Base-by-base conservation (phyloP, 1,284 basidiomycete species). In the Thecaphora thlaspeos region DNA sequence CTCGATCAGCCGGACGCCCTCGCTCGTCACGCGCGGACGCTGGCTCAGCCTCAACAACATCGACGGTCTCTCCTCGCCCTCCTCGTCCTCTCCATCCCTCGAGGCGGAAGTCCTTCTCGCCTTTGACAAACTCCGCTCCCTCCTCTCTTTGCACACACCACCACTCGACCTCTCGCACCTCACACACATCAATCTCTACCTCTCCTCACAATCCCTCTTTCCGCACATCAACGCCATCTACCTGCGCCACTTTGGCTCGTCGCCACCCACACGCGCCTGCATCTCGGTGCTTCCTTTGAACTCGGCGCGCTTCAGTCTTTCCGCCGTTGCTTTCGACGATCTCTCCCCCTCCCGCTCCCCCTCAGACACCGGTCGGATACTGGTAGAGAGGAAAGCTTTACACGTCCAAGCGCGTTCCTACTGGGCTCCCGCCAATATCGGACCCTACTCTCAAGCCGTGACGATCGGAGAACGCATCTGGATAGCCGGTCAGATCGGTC, bases 371-470 rank as follows among this genome's bases (percentile, higher is more conserved):
- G n/a, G n/a, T n/a, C n/a, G n/a, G n/a, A n/a, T n/a, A n/a, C 38
- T 45, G 2, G 30, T 53, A 2, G 40, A 46, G 45, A 34, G 67
- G 3, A 84, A 84, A 48, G 82, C 88, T 0, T 81, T 98, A 32
- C 95, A 99, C 75, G 93, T 98, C 0, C 95, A 98, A 79, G 85
- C 91, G 15, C 78, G 94, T 48, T 94, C 91, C 75, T 97, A 97
- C 77, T 99, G 95, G 95, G 94, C 94, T 17, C 92, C 95, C 10
- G 94, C 95, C 2, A 98, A 97, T 77, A 98, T 99, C 51, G 95
- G 95, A 30, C 95, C 95, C 2, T 99, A 98, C 78, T 94, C 91
- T 0, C 95, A 99, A 79, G 88, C 90, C 8, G 84, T 97, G 48
- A 82, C 83, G 48, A 90, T 91, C 57, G 85, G 84, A 53, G 83